Evolutionary conservation across 148 eudicot genomes (phyloP), one percentile per base, ranked within the genome.

Genomic region (Vaccinium myrtillus): DNA sequence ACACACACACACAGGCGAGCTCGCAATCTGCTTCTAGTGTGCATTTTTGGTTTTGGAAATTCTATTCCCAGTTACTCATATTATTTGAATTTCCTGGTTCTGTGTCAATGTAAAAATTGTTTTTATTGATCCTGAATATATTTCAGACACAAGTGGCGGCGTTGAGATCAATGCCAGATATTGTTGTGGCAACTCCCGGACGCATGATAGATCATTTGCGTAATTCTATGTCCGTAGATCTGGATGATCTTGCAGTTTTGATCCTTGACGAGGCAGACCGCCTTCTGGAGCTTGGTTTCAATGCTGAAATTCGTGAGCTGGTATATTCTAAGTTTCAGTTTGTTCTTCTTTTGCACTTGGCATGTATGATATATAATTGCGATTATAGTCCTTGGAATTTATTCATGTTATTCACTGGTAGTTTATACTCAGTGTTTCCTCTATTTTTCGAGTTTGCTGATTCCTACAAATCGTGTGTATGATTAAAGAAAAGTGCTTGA

Each of bases 191-290:
- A 30, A 95, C 99, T 83, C 99, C 98, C 2, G 99, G 99, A 71
- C 95, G 99, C 79, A 95, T 97, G 93, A 94, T 97, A 84, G 99
- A 97, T 82, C 99, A 97, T 88, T 82, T 97, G 81, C 98, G 98
- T 53, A 97, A 97, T 89, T 97, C 99, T 84, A 91, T 93, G 97
- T 95, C 99, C 12, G 93, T 97, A 46, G 96, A 95, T 88, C 89
- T 95, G 84, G 99, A 95, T 75, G 96, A 95, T 87, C 99, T 97
- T 84, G 95, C 99, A 79, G 96, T 97, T 81, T 82, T 97, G 90
- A 97, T 97, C 83, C 95, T 97, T 83, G 99, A 97, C 78, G 99
- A 97, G 88, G 99, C 98, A 78, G 98, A 97, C 88, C 91, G 99
- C 53, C 98, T 97, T 83, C 90, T 97, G 83, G 98, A 97, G 90